A percentile compares a stretch with the other conserved stretches of the same genome.
These are phyloP conservation scores for Saposhnikovia divaricata DNA, from an alignment of 129 eudicot genomes.

Conservation along the genomic window DNA sequence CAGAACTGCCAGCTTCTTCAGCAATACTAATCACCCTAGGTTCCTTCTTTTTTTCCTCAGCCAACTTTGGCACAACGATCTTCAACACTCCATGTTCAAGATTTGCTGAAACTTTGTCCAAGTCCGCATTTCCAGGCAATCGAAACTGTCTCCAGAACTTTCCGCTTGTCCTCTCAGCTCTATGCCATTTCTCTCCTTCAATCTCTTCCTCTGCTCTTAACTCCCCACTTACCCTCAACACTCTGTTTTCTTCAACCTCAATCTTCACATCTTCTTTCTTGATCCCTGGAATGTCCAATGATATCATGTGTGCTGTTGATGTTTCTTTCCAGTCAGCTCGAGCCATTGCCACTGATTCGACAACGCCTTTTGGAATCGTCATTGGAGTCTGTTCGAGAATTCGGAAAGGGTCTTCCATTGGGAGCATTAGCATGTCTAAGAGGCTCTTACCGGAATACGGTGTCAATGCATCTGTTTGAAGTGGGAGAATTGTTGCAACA, in stretches of 20 bases:
- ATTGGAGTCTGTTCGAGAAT: slow-evolving; percentile 40
- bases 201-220: slow-evolving; percentile 26
- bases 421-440: slow-evolving; percentile 27
- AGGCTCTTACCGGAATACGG: slow-evolving; percentile 24
- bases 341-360: slow-evolving; percentile 28
- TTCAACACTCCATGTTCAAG: slow-evolving; percentile 41
- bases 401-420: slow-evolving; percentile 37
- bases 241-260: slow-evolving; percentile 45
- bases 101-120: slow-evolving; percentile 32
- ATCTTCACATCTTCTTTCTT: slow-evolving; percentile 35
- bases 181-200: slow-evolving; percentile 42
- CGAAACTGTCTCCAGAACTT: slow-evolving; percentile 49
- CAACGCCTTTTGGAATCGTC: slow-evolving; percentile 18
- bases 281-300: slow-evolving; percentile 39
- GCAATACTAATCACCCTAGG: slow-evolving; percentile 28
- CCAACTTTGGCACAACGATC: slow-evolving; percentile 31
- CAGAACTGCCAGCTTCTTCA: slow-evolving; percentile 3
- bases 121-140: slow-evolving; percentile 37
- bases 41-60: slow-evolving; percentile 28
- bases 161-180: slow-evolving; percentile 45
- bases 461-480: slow-evolving; percentile 15
- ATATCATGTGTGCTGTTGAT: slow-evolving; percentile 24
- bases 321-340: slow-evolving; percentile 56
- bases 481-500: background rate
- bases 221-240: slow-evolving; percentile 37